These are phyloP conservation scores for Neopestalotiopsis sp. DNA, from an alignment of 2,329 filamentous ascomycete genomes.

Conservation along the genomic window DNA sequence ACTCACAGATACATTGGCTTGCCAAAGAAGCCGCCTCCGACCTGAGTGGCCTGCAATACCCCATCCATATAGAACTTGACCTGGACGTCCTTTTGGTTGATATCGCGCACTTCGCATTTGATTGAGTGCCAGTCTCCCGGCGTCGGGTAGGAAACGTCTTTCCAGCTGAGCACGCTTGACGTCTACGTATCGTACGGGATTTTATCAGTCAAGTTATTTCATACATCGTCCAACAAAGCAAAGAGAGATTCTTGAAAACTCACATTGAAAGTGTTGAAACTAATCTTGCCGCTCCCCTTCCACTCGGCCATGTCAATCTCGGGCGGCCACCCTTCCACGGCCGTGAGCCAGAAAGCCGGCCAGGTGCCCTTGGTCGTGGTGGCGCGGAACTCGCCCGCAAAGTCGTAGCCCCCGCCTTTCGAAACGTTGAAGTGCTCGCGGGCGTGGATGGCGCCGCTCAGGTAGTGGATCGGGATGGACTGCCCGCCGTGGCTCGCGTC, in stretches of 20 bases:
- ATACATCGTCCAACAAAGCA: too few species aligned
- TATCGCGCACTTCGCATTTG: constrained; percentile 55
- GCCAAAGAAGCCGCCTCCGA: constrained; percentile 54
- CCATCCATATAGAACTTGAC: constrained; percentile 62
- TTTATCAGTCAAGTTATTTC: neutral
- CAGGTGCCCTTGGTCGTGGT: constrained; percentile 42
- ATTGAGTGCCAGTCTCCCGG: constrained; percentile 56
- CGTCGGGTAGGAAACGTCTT: constrained; percentile 42
- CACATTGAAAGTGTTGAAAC: constrained; percentile 55
- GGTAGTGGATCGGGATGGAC: constrained; percentile 55
- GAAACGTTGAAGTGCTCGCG: constrained; percentile 42
- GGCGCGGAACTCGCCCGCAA: constrained; percentile 46
- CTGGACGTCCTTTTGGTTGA: constrained; percentile 56
- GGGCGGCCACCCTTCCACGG: constrained; percentile 49
- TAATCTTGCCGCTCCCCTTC: constrained; percentile 56
- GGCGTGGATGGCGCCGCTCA: constrained; percentile 51
- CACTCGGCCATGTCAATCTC: constrained; percentile 55
- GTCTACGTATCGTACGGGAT: neutral
- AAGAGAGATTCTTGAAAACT: constrained; percentile 41
- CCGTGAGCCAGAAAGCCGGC: constrained; percentile 53
- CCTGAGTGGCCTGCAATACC: constrained; percentile 52
- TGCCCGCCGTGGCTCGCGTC: constrained; percentile 43
- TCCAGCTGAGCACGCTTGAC: neutral
- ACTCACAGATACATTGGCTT: constrained; percentile 50
- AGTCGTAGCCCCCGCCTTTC: constrained; percentile 44